Base-by-base conservation (phyloP, 2,329 filamentous ascomycete genomes). In the Apiospora saccharicola region DNA sequence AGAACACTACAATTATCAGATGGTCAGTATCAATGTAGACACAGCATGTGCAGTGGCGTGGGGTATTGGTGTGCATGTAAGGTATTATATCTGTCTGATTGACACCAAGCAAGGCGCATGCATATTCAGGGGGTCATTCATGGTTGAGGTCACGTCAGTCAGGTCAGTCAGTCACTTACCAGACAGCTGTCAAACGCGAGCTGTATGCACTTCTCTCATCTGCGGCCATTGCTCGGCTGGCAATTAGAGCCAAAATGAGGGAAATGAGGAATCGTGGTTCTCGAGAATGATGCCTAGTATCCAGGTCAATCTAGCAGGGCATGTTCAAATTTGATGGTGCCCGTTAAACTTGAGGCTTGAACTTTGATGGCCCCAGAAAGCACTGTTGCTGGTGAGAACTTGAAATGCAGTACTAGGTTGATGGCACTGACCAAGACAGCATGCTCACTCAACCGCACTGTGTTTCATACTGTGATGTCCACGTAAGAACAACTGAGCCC, bases 1-100 rank as follows among this genome's bases (percentile, higher is more conserved):
- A 86, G 76, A 73, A 85, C 84, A 76, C 87, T 89, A 41, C 13
- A 13, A 14, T 26, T 4, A 13, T 19, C 4, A 26, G 16, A 46
- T n/a, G 37, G 19, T 47, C 44, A 68, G 41, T 68, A n/a, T 13
- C 14, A 14, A 46, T 22, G 10, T 68, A 68, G 22, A 14, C 47
- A 41, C 3, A 43, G 46, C 30, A 16, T n/a, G 46, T 74, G 37
- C 24, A 71, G 46, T 68, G 67, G 26, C 34, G 26, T 57, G 51
- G 26, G 19, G 51, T 34, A 19, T 22, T 37, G 37, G 10, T 41
- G 37, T 61, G 53, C 37, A 37, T 19, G 30, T 34, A 10, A 37
- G 16, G 30, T 34, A 10, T 5, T 34, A 10, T 24, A 16, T 30
- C 4, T 51, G 10, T 13, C 12, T 10, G 49, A 24, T 26, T n/a